Evolutionary conservation across 1,284 basidiomycete genomes (phyloP), one percentile per base, ranked within the genome.

Genomic region (Blastosporella zonata): DNA sequence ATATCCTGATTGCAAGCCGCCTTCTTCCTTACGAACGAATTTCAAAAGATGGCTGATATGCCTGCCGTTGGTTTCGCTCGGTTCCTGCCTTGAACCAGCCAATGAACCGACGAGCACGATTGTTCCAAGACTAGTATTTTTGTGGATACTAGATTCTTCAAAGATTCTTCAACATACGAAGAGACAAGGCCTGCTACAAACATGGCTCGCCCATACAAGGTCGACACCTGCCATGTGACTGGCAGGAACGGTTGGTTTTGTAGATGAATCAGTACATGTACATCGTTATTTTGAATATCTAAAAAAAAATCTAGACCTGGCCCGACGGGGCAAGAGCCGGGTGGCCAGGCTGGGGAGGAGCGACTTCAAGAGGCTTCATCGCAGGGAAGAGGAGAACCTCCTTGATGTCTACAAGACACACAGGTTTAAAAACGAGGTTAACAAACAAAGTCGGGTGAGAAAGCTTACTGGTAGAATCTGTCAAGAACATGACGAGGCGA

Each of bases 401-500:
- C 78, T 93, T 93, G 77, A 93, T 93, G 60, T 90, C 89, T 90
- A 52, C 41, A 60, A 52, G 47, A 52, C 12, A 50, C 35, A 13
- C 39, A 28, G 8, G 34, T 22, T 22, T 43, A 44, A 31, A 12
- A 31, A 6, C 7, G 8, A 6, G 29, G 47, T 18, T 36, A 7
- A 6, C 28, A 22, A 23, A 22, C 20, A 9, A 13, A 22, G 37
- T 23, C 44, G n/a, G 10, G 43, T 13, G 49, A 52, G 23, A 17
- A 23, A 5, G 78, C 86, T 59, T 59, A 92, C 89, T 96, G 15
- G 83, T 85, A 22, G 89, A 93, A 70, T 97, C 84, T 9, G 93
- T 94, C 49, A 97, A 74, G 84, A 97, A 96, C 93, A 97, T 97
- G 68, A 96, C 90, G 27, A 97, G 75, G 55, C 93, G 85, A 66